Evolutionary conservation across 495 filamentous ascomycete species (phyloP), one percentile per base, ranked within the genome.

Genomic region (Aspergillus heteromorphus): DNA sequence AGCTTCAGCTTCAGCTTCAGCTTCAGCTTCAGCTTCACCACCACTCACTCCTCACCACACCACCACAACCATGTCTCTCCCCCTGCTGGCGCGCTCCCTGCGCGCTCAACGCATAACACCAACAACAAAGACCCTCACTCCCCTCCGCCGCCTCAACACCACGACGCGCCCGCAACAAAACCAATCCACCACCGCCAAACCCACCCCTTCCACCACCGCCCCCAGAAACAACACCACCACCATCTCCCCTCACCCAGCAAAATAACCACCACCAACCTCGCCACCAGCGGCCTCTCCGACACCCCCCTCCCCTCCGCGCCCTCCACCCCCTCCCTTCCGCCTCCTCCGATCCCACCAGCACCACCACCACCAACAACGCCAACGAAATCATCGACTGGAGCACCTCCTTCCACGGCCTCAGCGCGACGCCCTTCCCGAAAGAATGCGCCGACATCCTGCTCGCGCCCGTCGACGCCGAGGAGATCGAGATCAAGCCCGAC

Each of bases 401-500:
- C 20, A 87, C 84, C 17, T 97, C 92, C 0, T 98, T 87, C 79
- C 87, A 96, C 70, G 93, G 93, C 1, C 81, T 97, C 21, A 88
- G 86, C 14, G 78, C 81, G 0, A 75, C 79, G 34, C 80, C 91
- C 0, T 97, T 98, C 72, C 70, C 83, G 23, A 78, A 86, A 49
- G 91, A 96, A 77, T 78, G 83, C 13, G 79, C 85, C 4, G 80
- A 86, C 25, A 73, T 91, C 5, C 72, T 98, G 45, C 79, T 90
- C 53, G 79, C 81, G 25, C 82, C 82, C 19, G 73, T 91, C 9
- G 71, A 82, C 31, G 71, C 79, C 6, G 80, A 87, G 16, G 92
- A 97, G 69, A 83, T 98, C 42, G 93, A 98, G 78, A 84, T 97
- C 63, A 98, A 98, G 76, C 87, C 89, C 21, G 93, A 98, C 72